These are phyloP conservation scores for Phytophthora macrochlamydospora DNA, from an alignment of 352 stramenopile genomes.

Conservation along the genomic window DNA sequence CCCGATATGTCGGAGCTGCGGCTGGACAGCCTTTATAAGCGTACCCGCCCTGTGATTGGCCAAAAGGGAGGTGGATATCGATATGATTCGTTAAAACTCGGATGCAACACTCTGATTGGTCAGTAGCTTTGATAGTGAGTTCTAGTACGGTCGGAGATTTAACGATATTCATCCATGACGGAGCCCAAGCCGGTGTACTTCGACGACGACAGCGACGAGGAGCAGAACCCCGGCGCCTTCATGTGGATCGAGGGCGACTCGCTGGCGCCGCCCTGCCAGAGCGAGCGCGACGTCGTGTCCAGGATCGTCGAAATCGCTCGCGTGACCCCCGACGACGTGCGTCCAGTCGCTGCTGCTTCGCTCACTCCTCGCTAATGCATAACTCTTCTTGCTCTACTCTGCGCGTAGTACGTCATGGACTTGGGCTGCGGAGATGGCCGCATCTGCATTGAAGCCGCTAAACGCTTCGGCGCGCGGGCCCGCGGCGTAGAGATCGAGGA, in stretches of 20 bases:
- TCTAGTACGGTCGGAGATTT: neutral
- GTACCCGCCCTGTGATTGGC: no score
- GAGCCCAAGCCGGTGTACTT: constrained; percentile 31
- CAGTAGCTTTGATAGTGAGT: no score
- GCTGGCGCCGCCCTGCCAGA: constrained; percentile 62
- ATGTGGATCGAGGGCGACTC: constrained; percentile 77
- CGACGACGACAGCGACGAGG: constrained; percentile 42
- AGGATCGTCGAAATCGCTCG: constrained; percentile 59
- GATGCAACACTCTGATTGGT: no score
- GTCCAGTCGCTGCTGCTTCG: constrained; percentile 5
- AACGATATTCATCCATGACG: constrained; percentile 7
- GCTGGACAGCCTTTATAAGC: no score
- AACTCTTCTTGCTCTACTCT: neutral
- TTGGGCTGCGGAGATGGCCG: constrained; percentile 64
- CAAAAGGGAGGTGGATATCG: no score
- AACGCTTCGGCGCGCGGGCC: constrained; percentile 43
- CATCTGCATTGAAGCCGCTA: constrained; percentile 62
- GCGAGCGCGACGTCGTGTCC: constrained; percentile 57
- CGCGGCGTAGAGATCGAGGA: constrained; percentile 64
- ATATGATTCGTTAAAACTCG: no score
- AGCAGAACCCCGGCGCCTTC: constrained; percentile 48
- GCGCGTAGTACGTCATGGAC: constrained; percentile 48
- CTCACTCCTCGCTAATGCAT: no score
- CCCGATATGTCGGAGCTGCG: no score
- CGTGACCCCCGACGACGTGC: constrained; percentile 47